Base-by-base conservation (phyloP, 2,329 filamentous ascomycete genomes). In the Xylariaceae sp. region DNA sequence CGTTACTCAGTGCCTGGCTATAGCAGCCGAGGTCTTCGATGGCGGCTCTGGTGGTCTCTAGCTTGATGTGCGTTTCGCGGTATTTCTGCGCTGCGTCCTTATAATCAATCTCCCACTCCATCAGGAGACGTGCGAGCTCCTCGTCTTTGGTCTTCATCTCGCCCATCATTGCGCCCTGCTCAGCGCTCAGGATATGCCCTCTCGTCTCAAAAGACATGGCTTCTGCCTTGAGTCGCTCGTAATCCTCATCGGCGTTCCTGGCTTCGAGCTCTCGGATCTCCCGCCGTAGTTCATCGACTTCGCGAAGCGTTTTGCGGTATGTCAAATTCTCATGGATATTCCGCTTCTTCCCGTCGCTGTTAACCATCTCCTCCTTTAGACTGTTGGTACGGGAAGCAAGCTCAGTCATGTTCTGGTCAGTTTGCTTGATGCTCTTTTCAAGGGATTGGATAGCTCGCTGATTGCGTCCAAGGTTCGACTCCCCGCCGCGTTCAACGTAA, bases 1-100 rank as follows among this genome's bases (percentile, higher is more conserved):
- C 94, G 59, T 93, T 89, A 70, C 97, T 91, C 11, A 98, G 76
- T 7, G 93, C 93, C 9, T 79, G 75, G 33, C 81, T 76, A 61
- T 95, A 97, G 31, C 87, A 85, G 6, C 77, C 85, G 28, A 98
- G 72, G 61, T 98, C 93, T 43, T 95, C 89, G 41, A 95, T 87
- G 3, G 89, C 91, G 3, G 90, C 91, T 64, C 90, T 94, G 37
- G 89, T 96, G 1, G 90, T 94, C 67, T 83, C 88, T 1, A 95
- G 87, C 53, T 86, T 85, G 68, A 97, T 89, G 62, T 95, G 87
- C 6, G 86, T 79, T 67, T 95, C 84, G 53, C 89, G 88, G 67
- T 90, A 97, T 53, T 87, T 85, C 31, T 72, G 64, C 33, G 83
- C 83, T 11, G 91, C 89, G 59, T 91, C 79, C 59, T 89, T 83